These are phyloP conservation scores for Diversispora eburnea DNA, from an alignment of 192 early-diverging fungal genomes.

Conservation along the genomic window DNA sequence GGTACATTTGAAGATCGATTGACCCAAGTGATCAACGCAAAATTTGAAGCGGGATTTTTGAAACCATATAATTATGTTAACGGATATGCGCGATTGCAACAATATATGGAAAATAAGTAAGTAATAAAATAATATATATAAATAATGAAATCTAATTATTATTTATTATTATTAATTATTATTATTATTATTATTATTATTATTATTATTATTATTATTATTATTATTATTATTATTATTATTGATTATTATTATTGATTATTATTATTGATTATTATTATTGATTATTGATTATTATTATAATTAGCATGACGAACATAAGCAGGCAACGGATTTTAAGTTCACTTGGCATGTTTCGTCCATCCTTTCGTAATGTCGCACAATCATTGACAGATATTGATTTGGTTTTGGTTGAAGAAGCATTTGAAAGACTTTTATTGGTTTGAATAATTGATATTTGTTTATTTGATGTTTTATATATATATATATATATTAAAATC, in stretches of 20 bases:
- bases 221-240: too few species aligned
- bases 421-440: conserved; percentile 89
- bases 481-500: not conserved
- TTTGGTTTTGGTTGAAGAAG: conserved; percentile 91
- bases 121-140: conserved; percentile 18
- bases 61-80: conserved; percentile 97
- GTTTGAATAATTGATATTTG: conserved; percentile 31
- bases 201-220: not conserved
- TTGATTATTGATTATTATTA: too few species aligned
- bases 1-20: conserved; percentile 84
- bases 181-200: conserved; percentile 19
- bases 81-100: conserved; percentile 82
- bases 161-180: conserved; percentile 3
- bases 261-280: not conserved
- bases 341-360: conserved; percentile 86
- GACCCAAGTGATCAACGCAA: conserved; percentile 89
- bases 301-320: too few species aligned
- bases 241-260: not conserved
- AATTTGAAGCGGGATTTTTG: conserved; percentile 91
- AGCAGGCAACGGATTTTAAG: conserved; percentile 72
- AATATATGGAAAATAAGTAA: conserved; percentile 85
- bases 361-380: conserved; percentile 82
- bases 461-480: not conserved
- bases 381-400: conserved; percentile 91
- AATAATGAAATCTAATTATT: not conserved